Evolutionary conservation across 1,284 basidiomycete species (phyloP), one percentile per base, ranked within the genome.

Genomic region (Vanrija humicola): DNA sequence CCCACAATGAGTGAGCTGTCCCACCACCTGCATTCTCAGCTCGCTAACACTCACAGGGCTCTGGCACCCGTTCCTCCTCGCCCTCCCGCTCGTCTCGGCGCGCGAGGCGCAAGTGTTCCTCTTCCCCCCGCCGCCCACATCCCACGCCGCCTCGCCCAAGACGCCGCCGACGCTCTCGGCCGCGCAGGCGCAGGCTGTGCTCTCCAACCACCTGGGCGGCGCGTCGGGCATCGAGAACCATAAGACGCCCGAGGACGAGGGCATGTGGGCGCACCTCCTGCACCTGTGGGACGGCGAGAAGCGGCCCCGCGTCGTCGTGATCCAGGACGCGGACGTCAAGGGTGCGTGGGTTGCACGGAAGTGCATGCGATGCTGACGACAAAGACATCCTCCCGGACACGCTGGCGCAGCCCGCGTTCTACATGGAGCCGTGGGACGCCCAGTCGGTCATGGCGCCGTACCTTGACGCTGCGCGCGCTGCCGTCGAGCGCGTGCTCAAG

Each of bases 181-280:
- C 18, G 64, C 59, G 25, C 74, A 77, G 60, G 76, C 75, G 7
- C 65, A 74, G 45, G 71, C 74, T 3, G 73, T 77, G 12, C 62
- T 78, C 38, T 54, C 63, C 3, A 74, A 77, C 61, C 75, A 77
- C 56, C 66, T 77, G 18, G 70, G 72, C 10, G 34, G 34, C 4
- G 9, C 34, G 9, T 63, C 65, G n/a, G 62, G 50, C 21, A 59
- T 70, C 38, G 59, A 54, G 18, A 65, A 68, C 43, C 68, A 69
- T 43, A 67, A 73, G 29, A 66, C 71, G 52, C 72, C 72, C 0
- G 52, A 61, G 28, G 68, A 71, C 48, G 72, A 72, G 51, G 65
- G 67, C 1, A 44, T 70, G 19, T 77, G 76, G 76, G 61, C 63
- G 1, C 74, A 76, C 54, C 53, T 77, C 10, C 56, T 73, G 46